Evolutionary conservation across 176 grass and related monocot species (phyloP).

Genomic region (Cymbopogon citratus): DNA sequence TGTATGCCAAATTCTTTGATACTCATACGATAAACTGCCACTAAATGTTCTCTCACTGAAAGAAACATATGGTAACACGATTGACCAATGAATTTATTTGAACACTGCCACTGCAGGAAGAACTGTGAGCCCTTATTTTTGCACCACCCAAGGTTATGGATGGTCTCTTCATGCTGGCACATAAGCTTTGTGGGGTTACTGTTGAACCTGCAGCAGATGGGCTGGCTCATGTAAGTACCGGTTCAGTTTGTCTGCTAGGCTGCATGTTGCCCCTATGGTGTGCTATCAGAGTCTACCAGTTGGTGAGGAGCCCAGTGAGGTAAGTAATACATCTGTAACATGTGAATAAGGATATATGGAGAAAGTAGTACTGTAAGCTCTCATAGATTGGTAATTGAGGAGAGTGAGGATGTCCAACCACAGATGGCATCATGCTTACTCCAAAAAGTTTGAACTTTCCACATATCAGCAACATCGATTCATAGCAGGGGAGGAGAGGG

Average conservation of each 20-base stretch:
- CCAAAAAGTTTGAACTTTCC: too few relatives aligned
- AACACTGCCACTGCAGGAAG: constrained; percentile 55
- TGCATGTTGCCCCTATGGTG: constrained; percentile 91
- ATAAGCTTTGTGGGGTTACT: constrained; percentile 79
- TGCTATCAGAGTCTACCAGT: constrained; percentile 95
- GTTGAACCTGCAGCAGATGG: constrained; percentile 86
- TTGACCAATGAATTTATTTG: neutral
- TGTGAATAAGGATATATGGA: neutral
- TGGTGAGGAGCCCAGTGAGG: constrained; percentile 94
- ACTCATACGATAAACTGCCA: neutral
- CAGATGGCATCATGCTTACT: too few relatives aligned
- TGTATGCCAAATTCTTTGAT: neutral
- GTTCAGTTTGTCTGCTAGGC: constrained; percentile 48
- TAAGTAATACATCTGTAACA: constrained; percentile 30
- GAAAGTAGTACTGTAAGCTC: too few relatives aligned
- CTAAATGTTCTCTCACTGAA: neutral
- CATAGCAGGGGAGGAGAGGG: too few relatives aligned
- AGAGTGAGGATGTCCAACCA: too few relatives aligned
- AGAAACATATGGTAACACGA: neutral
- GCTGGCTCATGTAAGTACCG: constrained; percentile 71
- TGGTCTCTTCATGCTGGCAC: constrained; percentile 84
- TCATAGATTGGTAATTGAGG: too few relatives aligned
- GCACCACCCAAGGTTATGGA: constrained; percentile 91
- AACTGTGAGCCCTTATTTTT: constrained; percentile 94
- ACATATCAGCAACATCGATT: too few relatives aligned